Conservation (phyloP, 192 early-diverging fungal species). For the Backusella macrospora region DNA sequence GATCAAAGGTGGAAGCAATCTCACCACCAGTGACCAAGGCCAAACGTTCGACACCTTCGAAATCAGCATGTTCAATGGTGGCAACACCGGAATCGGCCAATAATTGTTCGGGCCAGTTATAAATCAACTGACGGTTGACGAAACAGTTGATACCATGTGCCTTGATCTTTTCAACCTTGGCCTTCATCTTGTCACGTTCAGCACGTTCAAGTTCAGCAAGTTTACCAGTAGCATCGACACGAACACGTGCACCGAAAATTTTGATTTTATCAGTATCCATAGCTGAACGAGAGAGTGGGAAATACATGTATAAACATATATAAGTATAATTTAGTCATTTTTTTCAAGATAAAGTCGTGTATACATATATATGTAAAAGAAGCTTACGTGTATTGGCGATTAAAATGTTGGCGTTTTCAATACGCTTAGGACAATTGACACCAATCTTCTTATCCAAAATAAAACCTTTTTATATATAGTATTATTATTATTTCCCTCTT, state of each 20-base stretch:
- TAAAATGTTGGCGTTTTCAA: constrained; percentile 95
- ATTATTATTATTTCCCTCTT: not conserved
- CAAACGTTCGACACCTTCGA: constrained; percentile 96
- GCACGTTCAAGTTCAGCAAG: constrained; percentile 98
- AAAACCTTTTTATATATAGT: constrained; percentile 59
- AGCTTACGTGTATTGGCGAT: constrained; percentile 94
- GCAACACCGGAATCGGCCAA: constrained; percentile 97
- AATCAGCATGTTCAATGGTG: constrained; percentile 99
- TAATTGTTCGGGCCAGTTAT: constrained; percentile 99
- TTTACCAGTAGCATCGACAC: constrained; percentile 95
- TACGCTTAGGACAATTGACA: constrained; percentile 94
- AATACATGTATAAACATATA: not conserved
- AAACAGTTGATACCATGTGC: constrained; percentile 98
- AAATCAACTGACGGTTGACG: constrained; percentile 99
- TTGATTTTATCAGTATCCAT: constrained; percentile 99
- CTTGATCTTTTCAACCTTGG: constrained; percentile 98
- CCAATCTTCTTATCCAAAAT: constrained; percentile 99
- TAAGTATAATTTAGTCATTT: not conserved
- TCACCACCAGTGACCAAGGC: constrained; percentile 98
- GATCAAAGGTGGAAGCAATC: constrained; percentile 98
- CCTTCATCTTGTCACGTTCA: constrained; percentile 97
- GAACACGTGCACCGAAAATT: constrained; percentile 96
- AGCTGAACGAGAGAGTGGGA: constrained; percentile 47
- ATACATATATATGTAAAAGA: not conserved
- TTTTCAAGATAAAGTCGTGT: not conserved